Conservation (phyloP, 495 filamentous ascomycete genomes). For the Copromyces sp. region DNA sequence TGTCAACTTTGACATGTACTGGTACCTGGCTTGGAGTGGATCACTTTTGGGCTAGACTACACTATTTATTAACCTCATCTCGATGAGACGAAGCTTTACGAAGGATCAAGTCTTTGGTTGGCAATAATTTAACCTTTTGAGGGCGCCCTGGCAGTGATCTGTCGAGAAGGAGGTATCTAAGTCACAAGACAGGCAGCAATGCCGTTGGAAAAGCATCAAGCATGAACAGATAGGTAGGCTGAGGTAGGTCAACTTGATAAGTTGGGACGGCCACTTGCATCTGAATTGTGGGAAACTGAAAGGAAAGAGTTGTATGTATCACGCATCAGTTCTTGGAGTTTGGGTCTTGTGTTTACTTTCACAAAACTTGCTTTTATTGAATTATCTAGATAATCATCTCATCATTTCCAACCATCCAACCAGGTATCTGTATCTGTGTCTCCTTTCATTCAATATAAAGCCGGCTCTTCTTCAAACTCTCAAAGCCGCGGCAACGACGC, state of each 20-base stretch:
- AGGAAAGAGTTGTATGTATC: background rate
- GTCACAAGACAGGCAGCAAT: too few relatives aligned
- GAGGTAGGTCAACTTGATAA: too few relatives aligned
- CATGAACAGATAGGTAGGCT: too few relatives aligned
- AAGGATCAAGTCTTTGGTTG: too few relatives aligned
- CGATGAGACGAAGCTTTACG: too few relatives aligned
- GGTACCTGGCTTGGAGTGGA: background rate
- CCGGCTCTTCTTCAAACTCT: background rate
- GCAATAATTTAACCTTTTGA: too few relatives aligned
- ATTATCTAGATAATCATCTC: background rate
- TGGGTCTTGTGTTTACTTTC: background rate
- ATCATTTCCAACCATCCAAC: background rate
- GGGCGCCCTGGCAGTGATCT: too few relatives aligned
- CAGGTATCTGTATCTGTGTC: background rate
- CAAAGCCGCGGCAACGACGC: background rate
- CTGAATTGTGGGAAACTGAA: background rate
- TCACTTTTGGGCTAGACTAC: background rate
- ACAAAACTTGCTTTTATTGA: background rate
- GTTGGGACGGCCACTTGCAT: background rate
- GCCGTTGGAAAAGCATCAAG: too few relatives aligned
- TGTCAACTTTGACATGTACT: background rate
- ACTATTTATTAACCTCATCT: too few relatives aligned
- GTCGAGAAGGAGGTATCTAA: too few relatives aligned
- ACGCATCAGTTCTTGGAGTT: background rate
- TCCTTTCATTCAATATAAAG: background rate